Evolutionary conservation across 2,329 filamentous ascomycete species (phyloP), one percentile per base, ranked within the genome.

Genomic region (Fusarium euwallaceae): DNA sequence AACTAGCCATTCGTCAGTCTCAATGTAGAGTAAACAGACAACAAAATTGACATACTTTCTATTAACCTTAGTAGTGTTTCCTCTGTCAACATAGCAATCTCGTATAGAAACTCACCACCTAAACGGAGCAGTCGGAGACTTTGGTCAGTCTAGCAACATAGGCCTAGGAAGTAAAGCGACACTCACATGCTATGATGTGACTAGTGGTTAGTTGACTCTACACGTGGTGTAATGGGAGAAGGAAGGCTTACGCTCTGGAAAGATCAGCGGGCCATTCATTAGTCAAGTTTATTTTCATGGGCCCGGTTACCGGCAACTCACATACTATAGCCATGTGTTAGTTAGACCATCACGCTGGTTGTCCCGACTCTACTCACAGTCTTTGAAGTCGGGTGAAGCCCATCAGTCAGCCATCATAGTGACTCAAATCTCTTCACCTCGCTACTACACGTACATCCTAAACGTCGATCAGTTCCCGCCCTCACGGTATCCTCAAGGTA

Each of bases 1-100:
- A 73, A 67, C 69, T 73, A 22, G 41, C 4, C 1, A 17, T 27
- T 9, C 4, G 7, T 73, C 16, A 71, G 60, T 29, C 10, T 32
- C 12, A 22, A 14, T 6, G 10, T 16, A 39, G 14, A 6, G 12
- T 14, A 20, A 65, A 22, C 34, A 22, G 29, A 16, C 17, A 17
- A 20, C 2, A 29, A 4, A 20, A 24, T 4, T 22, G 22, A 4
- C 22, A 51, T 11, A 51, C 45, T n/a, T 29, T 22, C 45, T 51
- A 9, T 51, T 11, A 7, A 2, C 6, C 5, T 51, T 29, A 51
- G 45, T 29, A 29, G 9, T 6, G 16, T 29, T 29, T 17, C 5
- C 1, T 11, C 2, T 29, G 6, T 27, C 24, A 37, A 16, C 7
- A 24, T 17, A 6, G n/a, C 2, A 12, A 56, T 27, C 22, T 6